Evolutionary conservation across 441 rosid genomes (phyloP), one percentile per base, ranked within the genome.

Genomic region (Gossypium aridum): DNA sequence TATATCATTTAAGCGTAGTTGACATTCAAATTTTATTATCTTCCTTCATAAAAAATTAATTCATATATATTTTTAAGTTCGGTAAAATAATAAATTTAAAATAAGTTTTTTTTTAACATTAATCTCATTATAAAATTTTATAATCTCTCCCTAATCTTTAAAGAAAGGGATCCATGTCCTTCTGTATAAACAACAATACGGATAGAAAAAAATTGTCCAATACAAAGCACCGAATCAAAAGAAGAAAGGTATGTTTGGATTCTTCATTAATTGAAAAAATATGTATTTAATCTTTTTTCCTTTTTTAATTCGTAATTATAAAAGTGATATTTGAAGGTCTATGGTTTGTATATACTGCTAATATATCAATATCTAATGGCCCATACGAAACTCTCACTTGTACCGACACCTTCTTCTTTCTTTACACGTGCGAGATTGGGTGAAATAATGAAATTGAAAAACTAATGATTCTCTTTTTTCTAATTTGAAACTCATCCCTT

Each of bases 391-490:
- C 62, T 57, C 28, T 10, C 49, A 26, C 73, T 55, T 13, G 12
- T 5, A 71, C 72, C 72, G 81, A 75, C 81, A 63, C 70, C 55
- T 69, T 56, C 3, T 14, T 14, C 23, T 23, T 49, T 69, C 1
- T 17, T 72, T 39, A 14, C 55, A 72, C 56, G 56, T 59, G 56
- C 8, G 56, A 13, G 26, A 56, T 57, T 49, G 14, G 16, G 10
- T 56, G 22, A 20, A 56, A 19, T 56, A 19, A 7, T 20, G 4
- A 56, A 57, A 31, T 31, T 31, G 7, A 31, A 31, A 31, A 31
- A 1, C 7, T 31, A 31, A 31, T 31, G 37, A 31, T 31, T 31
- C 6, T 23, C 26, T 28, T 28, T 28, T 31, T 5, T 31, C 0
- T 5, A 5, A 5, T 5, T 31, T 5, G 1, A 5, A 31, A 31